Percentiles rank a stretch among this genome's conserved stretches.
phyloP scores from a whole-genome alignment of 2,329 filamentous ascomycete genomes.

The Cadophora sp. region DNA sequence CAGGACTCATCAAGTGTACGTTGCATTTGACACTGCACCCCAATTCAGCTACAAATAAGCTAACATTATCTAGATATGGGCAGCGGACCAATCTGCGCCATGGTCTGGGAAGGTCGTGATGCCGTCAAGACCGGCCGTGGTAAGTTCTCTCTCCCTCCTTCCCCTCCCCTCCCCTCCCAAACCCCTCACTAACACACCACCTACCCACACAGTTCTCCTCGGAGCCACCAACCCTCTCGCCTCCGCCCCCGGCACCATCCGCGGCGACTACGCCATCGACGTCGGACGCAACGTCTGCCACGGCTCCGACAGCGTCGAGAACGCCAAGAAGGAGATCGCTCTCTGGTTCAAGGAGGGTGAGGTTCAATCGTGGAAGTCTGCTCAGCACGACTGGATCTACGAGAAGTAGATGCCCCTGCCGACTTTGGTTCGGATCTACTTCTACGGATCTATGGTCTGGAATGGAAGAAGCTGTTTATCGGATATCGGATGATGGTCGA shows the following conservation, averaged over 20 bases:
- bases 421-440: background rate
- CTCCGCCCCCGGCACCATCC: conserved; percentile 96
- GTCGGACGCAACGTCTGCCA: conserved; percentile 99
- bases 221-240: conserved; percentile 98
- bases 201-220: conserved; percentile 73
- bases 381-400: conserved; percentile 94
- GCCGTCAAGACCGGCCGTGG: conserved; percentile 97
- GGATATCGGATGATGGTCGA: background rate
- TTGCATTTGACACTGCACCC: conserved; percentile 27
- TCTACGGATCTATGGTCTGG: background rate
- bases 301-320: conserved; percentile 98
- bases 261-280: conserved; percentile 84
- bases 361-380: conserved; percentile 82
- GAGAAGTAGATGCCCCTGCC: conserved; percentile 83
- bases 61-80: conserved; percentile 77
- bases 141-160: conserved; percentile 52
- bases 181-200: conserved; percentile 33
- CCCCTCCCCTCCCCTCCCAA: conserved; percentile 9
- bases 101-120: conserved; percentile 99
- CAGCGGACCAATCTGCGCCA: conserved; percentile 95
- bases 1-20: conserved; percentile 89
- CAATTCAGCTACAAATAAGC: conserved; percentile 26
- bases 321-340: conserved; percentile 98
- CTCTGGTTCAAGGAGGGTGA: conserved; percentile 97
- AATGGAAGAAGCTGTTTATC: background rate